A percentile compares a stretch with the other conserved stretches of the same genome.
Evolutionary conservation across 805 yeast genomes (phyloP).

Genomic region (Kluyveromyces aestuarii): DNA sequence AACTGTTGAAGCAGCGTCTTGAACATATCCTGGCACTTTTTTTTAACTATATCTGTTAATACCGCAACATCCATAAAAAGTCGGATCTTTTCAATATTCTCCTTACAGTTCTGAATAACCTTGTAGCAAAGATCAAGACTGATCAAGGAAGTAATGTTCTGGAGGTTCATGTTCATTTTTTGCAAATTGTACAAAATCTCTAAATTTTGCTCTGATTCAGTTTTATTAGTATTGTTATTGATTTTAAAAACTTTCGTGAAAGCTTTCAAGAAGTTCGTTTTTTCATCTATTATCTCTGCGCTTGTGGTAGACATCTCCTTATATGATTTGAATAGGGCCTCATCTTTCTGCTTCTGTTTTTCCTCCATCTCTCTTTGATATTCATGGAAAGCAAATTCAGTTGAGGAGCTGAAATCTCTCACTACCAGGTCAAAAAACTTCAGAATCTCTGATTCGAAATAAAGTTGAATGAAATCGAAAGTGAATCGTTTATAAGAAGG

Average conservation of each 20-base stretch:
- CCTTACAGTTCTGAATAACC: conserved; percentile 59
- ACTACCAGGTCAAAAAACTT: conserved; percentile 28
- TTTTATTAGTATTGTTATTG: conserved; percentile 21
- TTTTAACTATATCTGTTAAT: conserved; percentile 24
- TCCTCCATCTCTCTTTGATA: conserved; percentile 21
- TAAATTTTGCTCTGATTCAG: conserved; percentile 24
- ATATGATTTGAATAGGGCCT: conserved; percentile 32
- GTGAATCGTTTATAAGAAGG: conserved; percentile 23
- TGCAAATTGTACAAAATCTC: conserved; percentile 77
- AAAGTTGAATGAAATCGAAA: conserved; percentile 30
- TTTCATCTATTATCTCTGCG: conserved; percentile 26
- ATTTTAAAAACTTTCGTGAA: conserved; percentile 54
- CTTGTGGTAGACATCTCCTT: conserved; percentile 30
- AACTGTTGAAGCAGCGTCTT: conserved; percentile 53
- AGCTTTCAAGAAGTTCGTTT: conserved; percentile 51
- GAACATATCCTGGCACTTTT: conserved; percentile 50
- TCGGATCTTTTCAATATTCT: conserved; percentile 49
- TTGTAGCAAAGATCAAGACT: conserved; percentile 73
- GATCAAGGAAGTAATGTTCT: conserved; percentile 65
- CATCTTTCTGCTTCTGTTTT: conserved; percentile 34
- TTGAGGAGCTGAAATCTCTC: conserved; percentile 21
- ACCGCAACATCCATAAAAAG: conserved; percentile 32
- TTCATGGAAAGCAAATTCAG: conserved; percentile 17
- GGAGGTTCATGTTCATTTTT: conserved; percentile 64
- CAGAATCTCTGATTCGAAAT: conserved; percentile 29